Evolutionary conservation across 2,329 filamentous ascomycete genomes (phyloP), one percentile per base, ranked within the genome.

Genomic region (Cephalotrichum gorgonifer): DNA sequence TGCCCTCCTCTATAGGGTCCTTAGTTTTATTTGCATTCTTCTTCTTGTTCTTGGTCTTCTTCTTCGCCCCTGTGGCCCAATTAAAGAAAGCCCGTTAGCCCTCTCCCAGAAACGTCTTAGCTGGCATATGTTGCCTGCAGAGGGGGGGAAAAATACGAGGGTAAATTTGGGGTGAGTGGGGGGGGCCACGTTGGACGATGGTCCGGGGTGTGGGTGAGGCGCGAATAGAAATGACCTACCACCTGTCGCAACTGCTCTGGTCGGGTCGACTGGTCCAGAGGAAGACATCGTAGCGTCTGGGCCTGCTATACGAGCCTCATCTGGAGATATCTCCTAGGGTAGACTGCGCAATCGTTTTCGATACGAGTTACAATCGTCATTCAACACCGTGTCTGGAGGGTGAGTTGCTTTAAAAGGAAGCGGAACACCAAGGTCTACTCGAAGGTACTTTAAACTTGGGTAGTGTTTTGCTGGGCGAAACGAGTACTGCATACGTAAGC

Each of bases 11-110:
- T 44, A 59, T 54, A 11, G 64, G 53, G 20, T 69, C 66, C 57
- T 73, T 74, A 50, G 65, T 61, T 60, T 74, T 76, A 60, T 65
- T 66, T 42, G 68, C 67, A 56, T 72, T 76, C 69, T 75, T 78
- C 68, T 77, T 80, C 65, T 78, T 80, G 57, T 74, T 79, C 58
- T 71, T 74, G 60, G 71, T 74, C 67, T 76, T 79, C 66, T 77
- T 79, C 64, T 74, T 76, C 56, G 65, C 22, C 11, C 48, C 48
- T 50, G 35, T 50, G 17, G 41, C 43, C 25, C 47, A 35, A 49
- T 48, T 20, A 23, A 43, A 42, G 26, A 7, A 27, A 30, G 46
- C 35, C 46, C 14, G 33, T 48, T 48, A 42, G 46, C 41, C 20
- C 22, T 43, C 41, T 26, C 22, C 45, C 11, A 23, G 27, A 47